Base-by-base conservation (phyloP, 2,329 filamentous ascomycete species). In the Phyllosticta ampelicida region DNA sequence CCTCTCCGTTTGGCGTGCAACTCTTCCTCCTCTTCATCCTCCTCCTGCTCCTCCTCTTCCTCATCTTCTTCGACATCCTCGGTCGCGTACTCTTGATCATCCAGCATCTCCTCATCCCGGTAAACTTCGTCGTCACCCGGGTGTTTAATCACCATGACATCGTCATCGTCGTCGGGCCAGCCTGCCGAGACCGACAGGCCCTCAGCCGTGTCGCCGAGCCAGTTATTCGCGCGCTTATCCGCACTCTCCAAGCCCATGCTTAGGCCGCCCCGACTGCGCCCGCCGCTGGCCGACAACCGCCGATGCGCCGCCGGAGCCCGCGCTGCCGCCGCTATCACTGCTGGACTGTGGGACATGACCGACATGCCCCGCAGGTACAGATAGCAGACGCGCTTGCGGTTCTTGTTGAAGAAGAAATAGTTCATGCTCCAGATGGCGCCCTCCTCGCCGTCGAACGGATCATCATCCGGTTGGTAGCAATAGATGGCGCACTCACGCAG, bases 341-440 rank as follows among this genome's bases (percentile, higher is more conserved):
- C 70, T 51, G 80, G 86, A 61, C 79, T 85, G 70, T 79, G 84
- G 63, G 78, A 87, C 67, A 87, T 85, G 64, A 86, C 86, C 60
- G 83, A 92, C 51, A 96, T 83, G n/a, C 89, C 91, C 61, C 92
- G 86, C 51, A 96, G 82, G 68, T 96, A 95, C 51, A 99, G 77
- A 70, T 99, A 99, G 61, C 90, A 91, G 18, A 99, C 92, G 49
- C 94, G 85, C 77, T 97, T 97, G 68, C 86, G 81, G 23, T 85
- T 79, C 67, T 92, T 92, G 78, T 95, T 96, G 80, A 96, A 97
- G 73, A 97, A 95, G 77, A 99, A 96, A 73, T 95, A 96, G 71
- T 97, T 91, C 62, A 91, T 80, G 54, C 89, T 90, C 92, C 92
- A 99, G 62, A 99, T 91, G 9, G 91, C 87, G 61, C 89, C 89